A percentile compares a stretch with the other conserved stretches of the same genome.
Conservation (phyloP, 2,329 filamentous ascomycete genomes). For the Botrytis elliptica region DNA sequence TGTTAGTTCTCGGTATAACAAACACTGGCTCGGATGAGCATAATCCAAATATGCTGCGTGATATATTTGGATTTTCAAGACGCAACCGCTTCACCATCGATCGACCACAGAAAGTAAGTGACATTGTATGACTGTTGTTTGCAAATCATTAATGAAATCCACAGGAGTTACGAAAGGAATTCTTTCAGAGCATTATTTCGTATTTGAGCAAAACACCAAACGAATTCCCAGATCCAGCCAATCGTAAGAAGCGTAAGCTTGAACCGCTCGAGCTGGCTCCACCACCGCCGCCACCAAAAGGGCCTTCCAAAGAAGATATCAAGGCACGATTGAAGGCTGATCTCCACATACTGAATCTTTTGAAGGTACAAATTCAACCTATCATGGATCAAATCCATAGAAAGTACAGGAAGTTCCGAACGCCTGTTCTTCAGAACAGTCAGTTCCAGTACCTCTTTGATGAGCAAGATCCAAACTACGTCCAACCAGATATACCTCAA, state of each 20-base stretch:
- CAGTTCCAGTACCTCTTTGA: slow-evolving; percentile 80
- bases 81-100: slow-evolving; percentile 72
- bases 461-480: slow-evolving; percentile 72
- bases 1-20: slow-evolving; percentile 82
- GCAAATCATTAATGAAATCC: slow-evolving; percentile 20
- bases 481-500: slow-evolving; percentile 53
- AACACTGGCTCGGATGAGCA: slow-evolving; percentile 66
- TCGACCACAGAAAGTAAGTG: slow-evolving; percentile 61
- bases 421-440: slow-evolving; percentile 70
- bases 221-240: slow-evolving; percentile 83
- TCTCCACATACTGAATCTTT: slow-evolving; percentile 75
- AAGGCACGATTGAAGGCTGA: slow-evolving; percentile 80
- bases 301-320: slow-evolving; percentile 73
- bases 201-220: slow-evolving; percentile 77
- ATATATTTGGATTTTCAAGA: slow-evolving; percentile 82
- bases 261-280: slow-evolving; percentile 70
- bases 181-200: slow-evolving; percentile 71
- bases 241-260: slow-evolving; percentile 82
- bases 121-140: not conserved
- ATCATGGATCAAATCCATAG: slow-evolving; percentile 96
- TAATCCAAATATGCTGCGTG: slow-evolving; percentile 62
- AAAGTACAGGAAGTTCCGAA: slow-evolving; percentile 85
- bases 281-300: slow-evolving; percentile 66
- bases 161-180: slow-evolving; percentile 67
- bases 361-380: slow-evolving; percentile 87